Evolutionary conservation across 805 yeast species (phyloP), one percentile per base, ranked within the genome.

Genomic region (Henningerozyma blattae): DNA sequence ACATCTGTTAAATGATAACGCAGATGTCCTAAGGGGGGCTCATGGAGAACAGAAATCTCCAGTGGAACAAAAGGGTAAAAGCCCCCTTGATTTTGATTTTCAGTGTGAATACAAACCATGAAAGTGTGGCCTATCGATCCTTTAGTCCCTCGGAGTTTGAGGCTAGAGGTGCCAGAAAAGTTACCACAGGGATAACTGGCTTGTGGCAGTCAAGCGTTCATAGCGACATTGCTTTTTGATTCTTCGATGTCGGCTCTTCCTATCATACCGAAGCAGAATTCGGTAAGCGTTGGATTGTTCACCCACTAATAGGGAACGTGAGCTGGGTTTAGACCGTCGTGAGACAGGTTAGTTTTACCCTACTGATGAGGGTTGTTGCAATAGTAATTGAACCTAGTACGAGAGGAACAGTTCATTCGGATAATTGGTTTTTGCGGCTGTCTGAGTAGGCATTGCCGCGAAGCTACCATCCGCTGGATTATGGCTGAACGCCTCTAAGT

Each of bases 71-170:
- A 59, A 59, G 64, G 65, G 65, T 57, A 59, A 61, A 59, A 58
- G 63, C 45, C 63, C 60, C 62, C 61, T 57, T 58, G 64, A 52
- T 59, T 59, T 59, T 59, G 64, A 58, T 59, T 58, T 60, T 59
- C 65, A 59, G 64, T 59, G 65, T 59, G 64, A 59, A 54, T 58
- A 54, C 61, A 59, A 58, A 59, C 62, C 64, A 59, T 59, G 65
- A 59, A 60, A 62, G 62, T 59, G 67, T 59, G 64, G 65, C 67
- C 66, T 61, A 62, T 61, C 65, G 67, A 60, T 61, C 64, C 65
- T 61, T 59, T 59, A 57, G 59, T 52, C 57, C 62, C 61, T 56
- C 62, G 54, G 64, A 54, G 47, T 53, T 58, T 57, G 64, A 59
- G 60, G 64, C 64, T 58, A 58, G 64, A 60, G 64, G 62, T 58